Conservation (phyloP, 164 flowering plant genomes). For the Vitis rupestris region DNA sequence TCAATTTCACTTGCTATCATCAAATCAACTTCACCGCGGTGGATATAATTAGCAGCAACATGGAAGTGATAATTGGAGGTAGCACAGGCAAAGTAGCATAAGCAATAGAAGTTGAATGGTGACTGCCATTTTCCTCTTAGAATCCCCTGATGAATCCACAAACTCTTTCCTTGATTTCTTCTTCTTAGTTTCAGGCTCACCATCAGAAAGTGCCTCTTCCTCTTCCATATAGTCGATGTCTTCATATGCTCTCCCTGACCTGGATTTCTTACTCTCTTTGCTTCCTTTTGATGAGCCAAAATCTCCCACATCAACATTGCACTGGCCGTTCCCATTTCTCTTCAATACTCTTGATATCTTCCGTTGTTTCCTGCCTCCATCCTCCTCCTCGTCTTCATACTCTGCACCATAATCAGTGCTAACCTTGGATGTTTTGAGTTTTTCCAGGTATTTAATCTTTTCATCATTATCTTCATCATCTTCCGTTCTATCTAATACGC, state of each 20-base stretch:
- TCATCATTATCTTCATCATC: conserved; percentile 61
- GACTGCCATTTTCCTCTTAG: conserved; percentile 60
- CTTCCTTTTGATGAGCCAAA: conserved; percentile 18
- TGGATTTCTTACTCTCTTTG: conserved; percentile 29
- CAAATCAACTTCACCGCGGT: too few species aligned
- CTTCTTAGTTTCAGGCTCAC: conserved; percentile 41
- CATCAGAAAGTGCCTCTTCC: conserved; percentile 52
- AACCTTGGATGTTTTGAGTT: conserved; percentile 42
- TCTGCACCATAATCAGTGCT: conserved; percentile 15
- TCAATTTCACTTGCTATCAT: too few species aligned
- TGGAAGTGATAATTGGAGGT: too few species aligned
- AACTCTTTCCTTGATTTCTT: conserved; percentile 50
- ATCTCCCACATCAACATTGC: conserved; percentile 14
- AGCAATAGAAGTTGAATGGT: too few species aligned
- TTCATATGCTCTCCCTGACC: conserved; percentile 23
- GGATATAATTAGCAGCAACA: too few species aligned
- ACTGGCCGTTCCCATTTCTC: conserved; percentile 18
- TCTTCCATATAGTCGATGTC: conserved; percentile 46
- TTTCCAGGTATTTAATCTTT: conserved; percentile 68
- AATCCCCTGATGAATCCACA: conserved; percentile 38
- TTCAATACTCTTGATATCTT: conserved; percentile 33
- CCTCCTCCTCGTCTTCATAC: conserved; percentile 21
- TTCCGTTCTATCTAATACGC: conserved; percentile 42
- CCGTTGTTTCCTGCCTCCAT: conserved; percentile 26
- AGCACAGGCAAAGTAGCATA: too few species aligned